phyloP scores from a whole-genome alignment of 768 basidiomycete genomes.

The Lactarius sp. region DNA sequence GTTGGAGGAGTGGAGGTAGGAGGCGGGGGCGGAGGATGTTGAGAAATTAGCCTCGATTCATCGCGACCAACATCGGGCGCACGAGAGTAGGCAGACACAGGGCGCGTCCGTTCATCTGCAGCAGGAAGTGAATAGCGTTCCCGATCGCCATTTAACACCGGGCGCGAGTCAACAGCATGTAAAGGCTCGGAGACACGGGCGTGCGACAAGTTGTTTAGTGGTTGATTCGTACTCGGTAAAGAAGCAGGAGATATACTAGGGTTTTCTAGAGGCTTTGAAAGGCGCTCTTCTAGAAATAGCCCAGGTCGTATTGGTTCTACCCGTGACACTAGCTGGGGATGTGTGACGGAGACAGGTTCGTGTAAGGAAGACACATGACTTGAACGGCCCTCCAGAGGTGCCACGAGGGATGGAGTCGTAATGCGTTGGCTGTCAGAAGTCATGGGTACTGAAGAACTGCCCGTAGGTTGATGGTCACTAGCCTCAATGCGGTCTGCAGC shows the following conservation, averaged over 20 bases:
- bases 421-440: constrained; percentile 3
- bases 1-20: not conserved
- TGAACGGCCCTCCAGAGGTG: constrained; percentile 27
- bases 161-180: not conserved
- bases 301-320: constrained; percentile 7
- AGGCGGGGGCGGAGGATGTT: constrained; percentile 6
- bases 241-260: constrained; percentile 19
- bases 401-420: constrained; percentile 19
- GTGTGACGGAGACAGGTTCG: constrained; percentile 9
- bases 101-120: constrained; percentile 8
- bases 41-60: constrained; percentile 7
- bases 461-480: not conserved
- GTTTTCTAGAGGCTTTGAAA: constrained; percentile 25
- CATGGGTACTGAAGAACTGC: not conserved
- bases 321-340: constrained; percentile 8
- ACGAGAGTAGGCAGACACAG: constrained; percentile 15
- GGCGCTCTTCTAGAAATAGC: constrained; percentile 28
- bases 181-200: constrained; percentile 8
- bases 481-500: not conserved
- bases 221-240: constrained; percentile 15
- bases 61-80: constrained; percentile 7
- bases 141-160: constrained; percentile 1
- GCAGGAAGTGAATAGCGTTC: constrained; percentile 1
- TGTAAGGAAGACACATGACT: constrained; percentile 22
- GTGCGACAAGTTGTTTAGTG: constrained; percentile 6